Evolutionary conservation across 192 early-diverging fungal genomes (phyloP), one percentile per base, ranked within the genome.

Genomic region (Coemansia sp.): DNA sequence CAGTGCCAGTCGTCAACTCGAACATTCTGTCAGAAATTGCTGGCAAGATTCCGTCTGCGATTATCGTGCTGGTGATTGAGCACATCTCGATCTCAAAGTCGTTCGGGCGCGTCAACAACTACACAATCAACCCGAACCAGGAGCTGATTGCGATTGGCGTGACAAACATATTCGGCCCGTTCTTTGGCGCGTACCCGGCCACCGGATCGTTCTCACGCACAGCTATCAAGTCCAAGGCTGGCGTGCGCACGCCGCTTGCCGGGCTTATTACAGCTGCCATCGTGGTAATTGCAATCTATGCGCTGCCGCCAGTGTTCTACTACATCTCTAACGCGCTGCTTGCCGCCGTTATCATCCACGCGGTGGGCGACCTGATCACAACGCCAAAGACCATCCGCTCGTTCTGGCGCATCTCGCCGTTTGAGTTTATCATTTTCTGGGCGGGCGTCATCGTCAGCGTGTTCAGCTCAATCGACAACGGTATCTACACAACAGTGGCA

Each of bases 131-230:
- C 63, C 75, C 90, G 58, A 94, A 91, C 82, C 95, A 98, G 85
- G 96, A 98, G 74, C 72, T 94, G 36, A 87, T 95, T 56, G 90
- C 95, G 0, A 86, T 98, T 41, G 96, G 96, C 37, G 19, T 90
- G n/a, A 89, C 92, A 32, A 98, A 98, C 84, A 69, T 92, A 21
- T 70, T 92, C 70, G 93, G 89, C 10, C 89, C 92, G 7, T 95
- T 97, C 77, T 91, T 98, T 76, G 86, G 89, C 59, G 92, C 87
- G 10, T 95, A 91, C 82, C 90, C 95, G 19, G 86, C 92, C 1
- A 96, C 96, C 15, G 96, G 95, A 48, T 95, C 94, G 8, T 97
- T 98, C 84, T 95, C 94, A 12, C 90, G 96, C 48, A 91, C 92
- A 0, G 94, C 95, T 51, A 88, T 98, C 76, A 96, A 95, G 82